Conservation (phyloP, 176 grass and related monocot genomes). For the Tuctoria greenei region DNA sequence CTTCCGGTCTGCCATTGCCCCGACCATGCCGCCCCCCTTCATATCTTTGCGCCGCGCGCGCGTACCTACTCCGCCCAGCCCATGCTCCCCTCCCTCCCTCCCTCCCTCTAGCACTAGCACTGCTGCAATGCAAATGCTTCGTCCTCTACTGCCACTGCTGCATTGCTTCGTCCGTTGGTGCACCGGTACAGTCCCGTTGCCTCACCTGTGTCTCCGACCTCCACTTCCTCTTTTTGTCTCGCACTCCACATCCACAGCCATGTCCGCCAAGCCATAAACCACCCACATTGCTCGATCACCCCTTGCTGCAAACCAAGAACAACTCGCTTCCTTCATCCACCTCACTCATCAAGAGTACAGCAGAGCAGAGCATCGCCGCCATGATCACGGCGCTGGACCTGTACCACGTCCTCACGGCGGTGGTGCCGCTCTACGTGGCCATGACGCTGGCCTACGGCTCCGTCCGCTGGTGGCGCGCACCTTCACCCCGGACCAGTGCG, state of each 20-base stretch:
- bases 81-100: neutral
- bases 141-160: too few relatives aligned
- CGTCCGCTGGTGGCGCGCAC: slow-evolving; percentile 67
- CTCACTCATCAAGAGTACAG: too few relatives aligned
- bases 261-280: neutral
- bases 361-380: slow-evolving; percentile 42
- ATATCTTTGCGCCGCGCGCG: slow-evolving; percentile 16
- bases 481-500: slow-evolving; percentile 70
- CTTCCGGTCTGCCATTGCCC: slow-evolving; percentile 63
- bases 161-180: too few relatives aligned
- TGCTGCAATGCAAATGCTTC: neutral
- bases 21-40: neutral
- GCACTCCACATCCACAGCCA: neutral
- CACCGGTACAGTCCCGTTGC: slow-evolving; percentile 4
- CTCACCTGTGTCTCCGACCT: slow-evolving; percentile 23
- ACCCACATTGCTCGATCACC: too few relatives aligned
- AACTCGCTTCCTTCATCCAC: neutral
- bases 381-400: neutral
- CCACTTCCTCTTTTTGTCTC: neutral
- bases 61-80: neutral
- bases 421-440: slow-evolving; percentile 73
- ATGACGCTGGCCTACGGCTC: slow-evolving; percentile 75
- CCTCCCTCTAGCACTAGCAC: neutral
- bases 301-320: too few relatives aligned
- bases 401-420: slow-evolving; percentile 93